Base-by-base conservation (phyloP, 305 asterid species). In the Solanum aculeatissimum region DNA sequence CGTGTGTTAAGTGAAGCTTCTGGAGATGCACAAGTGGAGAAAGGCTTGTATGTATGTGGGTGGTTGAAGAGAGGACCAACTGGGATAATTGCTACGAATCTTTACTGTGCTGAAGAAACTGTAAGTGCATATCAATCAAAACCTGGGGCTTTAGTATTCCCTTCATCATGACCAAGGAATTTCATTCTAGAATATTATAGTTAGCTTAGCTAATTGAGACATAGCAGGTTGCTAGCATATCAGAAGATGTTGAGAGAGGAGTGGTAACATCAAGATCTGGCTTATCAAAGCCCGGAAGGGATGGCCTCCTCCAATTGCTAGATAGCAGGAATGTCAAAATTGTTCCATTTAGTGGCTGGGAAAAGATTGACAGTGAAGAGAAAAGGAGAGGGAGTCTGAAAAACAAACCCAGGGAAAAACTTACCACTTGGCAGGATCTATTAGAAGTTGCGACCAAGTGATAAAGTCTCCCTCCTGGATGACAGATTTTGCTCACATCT, bases 31-130 rank as follows among this genome's bases (percentile, higher is more conserved):
- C 90, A 88, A 84, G 85, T 86, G 29, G 93, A 92, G 90, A 85
- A 82, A 62, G 99, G 98, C 53, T 82, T 94, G 84, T 96, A 94
- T 49, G 99, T 93, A 29, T 92, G 96, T 83, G 99, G 99, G 77
- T 96, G 98, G 99, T 89, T 96, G 93, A 95, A 96, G 88, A 94
- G 98, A 91, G 98, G 98, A 49, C 98, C 97, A 80, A 92, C 96
- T 42, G 97, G 97, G 89, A 96, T 92, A 74, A 91, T 97, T 51
- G 98, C 88, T 75, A 93, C 98, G 87, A 94, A 97, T 72, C 93
- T 92, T 55, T 87, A 94, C 86, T 97, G 98, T 47, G 97, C 97
- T 42, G 97, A 95, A 85, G 97, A 95, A 86, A 92, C 98, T 81
- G 99, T 95, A 87, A 92, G 94, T 68, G n/a, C 21, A 38, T 38